Conservation (phyloP, 768 basidiomycete genomes). For the Termitomyces sp. region DNA sequence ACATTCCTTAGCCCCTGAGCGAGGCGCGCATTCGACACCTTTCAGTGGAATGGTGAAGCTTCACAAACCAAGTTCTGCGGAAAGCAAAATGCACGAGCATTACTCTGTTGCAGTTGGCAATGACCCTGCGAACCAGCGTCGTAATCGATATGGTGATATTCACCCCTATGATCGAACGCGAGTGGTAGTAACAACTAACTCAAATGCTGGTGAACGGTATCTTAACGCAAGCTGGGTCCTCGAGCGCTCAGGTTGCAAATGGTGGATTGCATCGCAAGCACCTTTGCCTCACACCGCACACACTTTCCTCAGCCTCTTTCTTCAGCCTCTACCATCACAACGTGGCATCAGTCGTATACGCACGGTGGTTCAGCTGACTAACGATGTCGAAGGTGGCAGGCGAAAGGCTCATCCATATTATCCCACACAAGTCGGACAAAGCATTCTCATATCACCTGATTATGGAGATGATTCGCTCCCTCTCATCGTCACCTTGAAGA, state of each 20-base stretch:
- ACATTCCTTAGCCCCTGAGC: neutral
- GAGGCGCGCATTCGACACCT: neutral
- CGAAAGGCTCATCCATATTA: conserved; percentile 80
- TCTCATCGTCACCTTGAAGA: conserved; percentile 55
- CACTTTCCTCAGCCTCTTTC: conserved; percentile 68
- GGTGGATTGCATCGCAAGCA: conserved; percentile 87
- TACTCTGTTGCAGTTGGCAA: conserved; percentile 56
- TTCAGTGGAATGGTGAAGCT: neutral
- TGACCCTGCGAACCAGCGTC: conserved; percentile 34
- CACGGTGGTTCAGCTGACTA: conserved; percentile 82
- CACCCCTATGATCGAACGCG: conserved; percentile 81
- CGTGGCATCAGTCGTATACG: conserved; percentile 42
- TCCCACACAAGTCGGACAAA: conserved; percentile 52
- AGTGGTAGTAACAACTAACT: conserved; percentile 39
- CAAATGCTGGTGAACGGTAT: conserved; percentile 41
- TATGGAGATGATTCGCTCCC: conserved; percentile 32
- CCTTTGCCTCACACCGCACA: conserved; percentile 68
- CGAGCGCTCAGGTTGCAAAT: conserved; percentile 65
- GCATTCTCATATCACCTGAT: conserved; percentile 42
- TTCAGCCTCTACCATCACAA: conserved; percentile 31
- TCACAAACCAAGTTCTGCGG: neutral
- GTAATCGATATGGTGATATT: conserved; percentile 72
- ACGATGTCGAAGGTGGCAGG: conserved; percentile 60
- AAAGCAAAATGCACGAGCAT: conserved; percentile 22
- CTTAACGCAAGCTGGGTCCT: conserved; percentile 86